Evolutionary conservation across 345 rosid species (phyloP).

Genomic region (Eucalyptus curtisii): DNA sequence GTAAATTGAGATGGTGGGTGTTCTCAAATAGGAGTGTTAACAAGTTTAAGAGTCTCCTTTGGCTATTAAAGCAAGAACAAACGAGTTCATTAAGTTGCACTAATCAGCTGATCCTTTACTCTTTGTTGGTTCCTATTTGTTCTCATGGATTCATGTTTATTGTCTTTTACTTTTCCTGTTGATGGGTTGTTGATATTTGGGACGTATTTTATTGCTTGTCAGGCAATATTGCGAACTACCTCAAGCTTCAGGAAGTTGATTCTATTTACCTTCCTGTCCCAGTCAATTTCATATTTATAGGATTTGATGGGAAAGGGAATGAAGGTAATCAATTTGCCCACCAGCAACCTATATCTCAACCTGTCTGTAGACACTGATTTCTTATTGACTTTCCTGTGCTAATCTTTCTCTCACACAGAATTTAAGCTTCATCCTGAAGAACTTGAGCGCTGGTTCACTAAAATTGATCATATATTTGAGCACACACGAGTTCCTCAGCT

Average conservation of each 20-base stretch:
- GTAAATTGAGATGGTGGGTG: background rate
- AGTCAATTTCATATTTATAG: constrained; percentile 87
- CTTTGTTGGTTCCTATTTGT: background rate
- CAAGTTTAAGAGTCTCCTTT: background rate
- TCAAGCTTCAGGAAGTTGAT: constrained; percentile 82
- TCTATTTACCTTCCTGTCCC: constrained; percentile 86
- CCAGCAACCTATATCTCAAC: background rate
- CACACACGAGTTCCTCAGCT: constrained; percentile 74
- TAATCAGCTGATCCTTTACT: background rate
- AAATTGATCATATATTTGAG: constrained; percentile 85
- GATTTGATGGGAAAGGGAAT: constrained; percentile 96
- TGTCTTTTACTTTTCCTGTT: background rate
- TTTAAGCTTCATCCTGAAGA: constrained; percentile 80
- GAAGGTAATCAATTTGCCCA: constrained; percentile 39
- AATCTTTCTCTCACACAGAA: constrained; percentile 15
- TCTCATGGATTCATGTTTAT: background rate
- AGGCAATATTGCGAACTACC: constrained; percentile 81
- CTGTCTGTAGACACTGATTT: background rate
- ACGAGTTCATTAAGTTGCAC: background rate
- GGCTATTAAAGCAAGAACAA: background rate
- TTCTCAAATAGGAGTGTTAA: background rate
- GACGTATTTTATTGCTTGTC: background rate
- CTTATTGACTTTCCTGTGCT: background rate
- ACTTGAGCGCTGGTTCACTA: constrained; percentile 89
- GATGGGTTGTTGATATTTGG: background rate